Base-by-base conservation (phyloP, 2,329 filamentous ascomycete genomes). In the Plectosphaerella sp. region DNA sequence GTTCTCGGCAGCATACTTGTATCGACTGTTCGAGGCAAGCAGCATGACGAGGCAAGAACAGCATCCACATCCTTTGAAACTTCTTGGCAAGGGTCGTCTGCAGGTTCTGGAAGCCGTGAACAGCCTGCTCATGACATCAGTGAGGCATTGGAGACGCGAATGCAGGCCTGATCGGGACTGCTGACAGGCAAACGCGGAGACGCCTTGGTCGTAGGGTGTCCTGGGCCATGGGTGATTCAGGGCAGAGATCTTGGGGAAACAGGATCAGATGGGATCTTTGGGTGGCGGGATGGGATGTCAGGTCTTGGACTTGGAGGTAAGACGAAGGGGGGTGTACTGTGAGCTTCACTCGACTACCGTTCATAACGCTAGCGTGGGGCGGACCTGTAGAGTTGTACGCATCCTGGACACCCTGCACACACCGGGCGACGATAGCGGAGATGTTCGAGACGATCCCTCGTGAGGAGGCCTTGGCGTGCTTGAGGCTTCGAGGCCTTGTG, bases 361-460 rank as follows among this genome's bases (percentile, higher is more conserved):
- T 16, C 47, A 48, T 41, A 41, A 48, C 47, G 47, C 47, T 48
- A 48, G 36, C 47, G 36, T 48, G 47, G 47, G 24, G 20, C 35
- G 20, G 16, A 4, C 16, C 18, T 41, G 47, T 35, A 48, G 47
- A 20, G 33, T 10, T 43, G n/a, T n/a, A 43, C 16, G 22, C 18
- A 9, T 9, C 41, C 41, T 18, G 37, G 11, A 20, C 16, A n/a
- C 22, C 36, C 47, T 18, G 16, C n/a, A 22, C 22, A 22, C 33
- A 28, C 25, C 14, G 22, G 18, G 16, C 20, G 11, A 15, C 33
- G n/a, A 48, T 22, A 33, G 46, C 25, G 7, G 11, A 24, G 9
- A 36, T 20, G 14, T 20, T 28, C 18, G 24, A 18, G 25, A 36
- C 18, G 45, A 11, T 16, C n/a, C 20, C 8, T 46, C 12, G 15